Conservation (phyloP, 2,329 filamentous ascomycete species). For the Nigrospora sphaerica region DNA sequence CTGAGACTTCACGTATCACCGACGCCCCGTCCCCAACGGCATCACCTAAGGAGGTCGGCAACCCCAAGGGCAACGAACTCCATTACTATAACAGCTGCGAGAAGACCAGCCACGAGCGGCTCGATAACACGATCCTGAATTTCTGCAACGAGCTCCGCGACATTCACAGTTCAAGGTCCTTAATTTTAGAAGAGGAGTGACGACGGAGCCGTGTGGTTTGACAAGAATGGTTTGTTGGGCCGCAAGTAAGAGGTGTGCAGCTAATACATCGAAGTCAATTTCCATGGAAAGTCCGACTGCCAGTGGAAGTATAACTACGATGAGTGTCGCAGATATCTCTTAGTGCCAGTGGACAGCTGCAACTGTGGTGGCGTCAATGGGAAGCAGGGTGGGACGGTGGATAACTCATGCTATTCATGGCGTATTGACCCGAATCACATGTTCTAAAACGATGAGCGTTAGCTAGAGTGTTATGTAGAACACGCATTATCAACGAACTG, state of each 20-base stretch:
- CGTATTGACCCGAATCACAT: neutral
- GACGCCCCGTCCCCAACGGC: too few species aligned
- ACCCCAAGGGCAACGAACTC: neutral
- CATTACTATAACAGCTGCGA: neutral
- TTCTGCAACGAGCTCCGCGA: neutral
- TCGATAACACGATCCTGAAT: neutral
- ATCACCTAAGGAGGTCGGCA: too few species aligned
- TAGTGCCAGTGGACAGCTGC: neutral
- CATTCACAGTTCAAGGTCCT: neutral
- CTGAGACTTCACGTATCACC: too few species aligned
- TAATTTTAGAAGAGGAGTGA: neutral
- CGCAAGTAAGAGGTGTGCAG: neutral
- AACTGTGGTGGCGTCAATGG: neutral
- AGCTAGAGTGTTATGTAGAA: too few species aligned
- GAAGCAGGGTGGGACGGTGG: neutral
- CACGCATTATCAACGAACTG: too few species aligned
- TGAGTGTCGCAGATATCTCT: neutral
- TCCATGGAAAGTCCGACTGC: neutral
- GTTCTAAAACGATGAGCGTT: neutral
- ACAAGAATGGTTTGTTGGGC: neutral
- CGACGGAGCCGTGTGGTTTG: neutral
- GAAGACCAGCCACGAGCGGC: neutral
- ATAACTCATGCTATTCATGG: neutral
- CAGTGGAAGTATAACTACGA: neutral
- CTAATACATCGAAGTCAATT: neutral